Conservation (phyloP, 2,329 filamentous ascomycete species). For the Exophiala lecanii-corni region DNA sequence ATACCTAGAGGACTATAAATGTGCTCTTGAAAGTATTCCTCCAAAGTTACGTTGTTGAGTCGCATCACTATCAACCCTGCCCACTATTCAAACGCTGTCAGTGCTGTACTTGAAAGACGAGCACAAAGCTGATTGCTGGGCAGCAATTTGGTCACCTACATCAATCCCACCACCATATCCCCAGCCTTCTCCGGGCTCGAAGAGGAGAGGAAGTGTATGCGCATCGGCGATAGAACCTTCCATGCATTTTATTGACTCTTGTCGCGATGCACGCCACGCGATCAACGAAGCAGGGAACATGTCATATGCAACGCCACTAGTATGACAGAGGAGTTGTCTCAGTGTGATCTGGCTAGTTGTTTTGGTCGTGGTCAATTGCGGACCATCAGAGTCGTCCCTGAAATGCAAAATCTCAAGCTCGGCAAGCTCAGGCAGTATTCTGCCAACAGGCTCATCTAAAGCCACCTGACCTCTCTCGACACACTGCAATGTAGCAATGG, state of each 20-base stretch:
- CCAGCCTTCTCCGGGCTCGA: slow-evolving; percentile 50
- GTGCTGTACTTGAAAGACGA: too few species aligned
- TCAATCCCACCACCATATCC: slow-evolving; percentile 48
- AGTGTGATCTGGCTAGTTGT: slow-evolving; percentile 24
- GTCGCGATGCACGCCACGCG: slow-evolving; percentile 15
- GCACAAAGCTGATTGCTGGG: too few species aligned
- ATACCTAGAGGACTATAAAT: slow-evolving; percentile 46
- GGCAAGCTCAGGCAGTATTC: slow-evolving; percentile 46
- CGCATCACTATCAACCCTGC: slow-evolving; percentile 39
- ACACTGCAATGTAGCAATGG: slow-evolving; percentile 51
- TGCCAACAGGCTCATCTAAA: slow-evolving; percentile 44
- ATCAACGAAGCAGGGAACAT: slow-evolving; percentile 15
- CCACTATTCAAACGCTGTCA: slow-evolving; percentile 39
- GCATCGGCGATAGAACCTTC: not conserved
- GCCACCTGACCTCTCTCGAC: slow-evolving; percentile 49
- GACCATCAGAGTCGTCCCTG: slow-evolving; percentile 35
- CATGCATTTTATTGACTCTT: not conserved
- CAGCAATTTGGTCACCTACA: slow-evolving; percentile 49
- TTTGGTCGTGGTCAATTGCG: slow-evolving; percentile 28
- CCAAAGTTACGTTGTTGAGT: slow-evolving; percentile 30
- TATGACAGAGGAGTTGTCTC: slow-evolving; percentile 22
- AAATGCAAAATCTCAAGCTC: slow-evolving; percentile 46
- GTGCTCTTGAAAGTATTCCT: slow-evolving; percentile 42
- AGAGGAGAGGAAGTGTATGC: slow-evolving; percentile 10
- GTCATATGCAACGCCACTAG: slow-evolving; percentile 21